Percentiles rank a stretch among this genome's conserved stretches.
Conservation (phyloP, 208 protist genomes). For the Leishmania amazonensis region DNA sequence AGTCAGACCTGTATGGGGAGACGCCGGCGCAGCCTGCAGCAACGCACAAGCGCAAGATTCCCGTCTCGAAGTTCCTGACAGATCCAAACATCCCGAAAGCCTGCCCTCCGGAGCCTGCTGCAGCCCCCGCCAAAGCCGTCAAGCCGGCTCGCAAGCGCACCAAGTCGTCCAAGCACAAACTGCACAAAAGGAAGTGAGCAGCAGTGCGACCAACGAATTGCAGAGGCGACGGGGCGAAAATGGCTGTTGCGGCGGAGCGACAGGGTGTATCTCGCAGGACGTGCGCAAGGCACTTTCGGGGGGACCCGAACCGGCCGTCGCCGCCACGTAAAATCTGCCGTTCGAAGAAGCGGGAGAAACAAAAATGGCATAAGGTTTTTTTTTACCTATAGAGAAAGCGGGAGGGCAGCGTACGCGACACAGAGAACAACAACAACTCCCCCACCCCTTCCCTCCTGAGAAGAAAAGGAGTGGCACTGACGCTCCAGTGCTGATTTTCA, state of each 20-base stretch:
- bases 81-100: constrained; percentile 13
- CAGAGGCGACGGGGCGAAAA: no score
- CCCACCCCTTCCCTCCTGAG: no score
- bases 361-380: no score
- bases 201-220: no score
- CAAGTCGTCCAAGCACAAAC: constrained; percentile 25
- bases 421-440: no score
- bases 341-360: no score
- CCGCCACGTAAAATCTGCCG: background rate
- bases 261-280: background rate
- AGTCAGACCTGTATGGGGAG: background rate
- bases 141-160: constrained; percentile 20
- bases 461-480: background rate
- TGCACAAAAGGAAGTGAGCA: constrained; percentile 23
- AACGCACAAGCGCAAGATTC: constrained; percentile 20
- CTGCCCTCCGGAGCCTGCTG: background rate
- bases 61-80: constrained; percentile 35
- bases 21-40: background rate
- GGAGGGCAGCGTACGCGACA: no score
- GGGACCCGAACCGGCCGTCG: background rate
- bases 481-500: background rate
- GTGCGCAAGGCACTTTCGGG: background rate
- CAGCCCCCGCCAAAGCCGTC: constrained; percentile 9
- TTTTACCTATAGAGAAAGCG: no score
- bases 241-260: background rate